Base-by-base conservation (phyloP, 2,329 filamentous ascomycete genomes). In the Conoideocrella luteorostrata region DNA sequence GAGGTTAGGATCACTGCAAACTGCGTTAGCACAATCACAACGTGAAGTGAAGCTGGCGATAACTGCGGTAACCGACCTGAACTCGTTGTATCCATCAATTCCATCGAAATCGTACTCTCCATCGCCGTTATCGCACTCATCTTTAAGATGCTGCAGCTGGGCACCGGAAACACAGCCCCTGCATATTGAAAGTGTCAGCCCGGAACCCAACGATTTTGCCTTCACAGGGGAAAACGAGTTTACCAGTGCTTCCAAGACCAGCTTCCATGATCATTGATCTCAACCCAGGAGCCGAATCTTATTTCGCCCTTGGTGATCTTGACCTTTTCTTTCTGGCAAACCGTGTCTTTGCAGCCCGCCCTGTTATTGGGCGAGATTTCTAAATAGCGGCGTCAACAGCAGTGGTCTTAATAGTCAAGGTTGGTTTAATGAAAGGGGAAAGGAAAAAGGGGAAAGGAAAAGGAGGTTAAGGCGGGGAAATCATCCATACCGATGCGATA, bases 191-290 rank as follows among this genome's bases (percentile, higher is more conserved):
- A 26, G n/a, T 15, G 28, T 43, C 18, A 43, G 41, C 21, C n/a
- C n/a, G n/a, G n/a, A n/a, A n/a, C n/a, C n/a, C n/a, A n/a, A n/a
- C n/a, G n/a, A n/a, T n/a, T n/a, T n/a, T n/a, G n/a, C n/a, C n/a
- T n/a, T n/a, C n/a, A n/a, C n/a, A n/a, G n/a, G n/a, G n/a, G n/a
- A n/a, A n/a, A n/a, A n/a, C n/a, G n/a, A n/a, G 55, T 75, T 58
- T 73, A 94, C 91, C 91, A 96, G 62, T 97, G 91, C 59, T 84
- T 85, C 82, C 85, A 97, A 45, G 70, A 64, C 79, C 81, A 95
- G 56, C 74, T 75, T 33, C 78, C 77, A 56, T 82, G 74, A 0
- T 77, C 74, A 0, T 70, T 56, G 23, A 84, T 75, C 7, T 75
- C 76, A 50, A 95, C 76, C 72, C 83, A 87, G 18, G 74, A 75